Evolutionary conservation across 805 yeast species (phyloP).

Genomic region (Cyberlindnera mrakii): DNA sequence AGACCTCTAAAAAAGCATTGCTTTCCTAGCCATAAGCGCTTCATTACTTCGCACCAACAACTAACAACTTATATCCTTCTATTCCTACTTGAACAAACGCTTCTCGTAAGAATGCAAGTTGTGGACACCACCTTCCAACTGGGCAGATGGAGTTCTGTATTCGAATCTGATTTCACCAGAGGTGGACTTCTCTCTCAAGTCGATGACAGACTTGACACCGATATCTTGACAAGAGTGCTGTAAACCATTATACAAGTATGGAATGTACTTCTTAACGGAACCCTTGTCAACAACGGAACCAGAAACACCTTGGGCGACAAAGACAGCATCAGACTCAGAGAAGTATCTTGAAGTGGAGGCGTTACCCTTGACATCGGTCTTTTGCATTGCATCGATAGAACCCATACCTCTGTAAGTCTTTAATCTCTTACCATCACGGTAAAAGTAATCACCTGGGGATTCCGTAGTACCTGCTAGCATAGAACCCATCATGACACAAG

Average conservation of each 20-base stretch:
- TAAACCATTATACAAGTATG: conserved; percentile 90
- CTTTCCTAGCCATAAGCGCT: too few relatives aligned
- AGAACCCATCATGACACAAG: conserved; percentile 99
- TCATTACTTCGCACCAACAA: background rate
- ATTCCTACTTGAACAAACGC: conserved; percentile 64
- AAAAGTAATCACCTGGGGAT: conserved; percentile 97
- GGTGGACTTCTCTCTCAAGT: conserved; percentile 58
- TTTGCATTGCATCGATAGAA: conserved; percentile 97
- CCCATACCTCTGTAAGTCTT: conserved; percentile 99
- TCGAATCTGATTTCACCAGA: conserved; percentile 82
- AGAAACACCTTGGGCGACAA: conserved; percentile 98
- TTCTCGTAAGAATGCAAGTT: conserved; percentile 96
- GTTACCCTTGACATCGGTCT: conserved; percentile 80
- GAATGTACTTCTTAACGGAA: conserved; percentile 86
- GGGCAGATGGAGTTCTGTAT: conserved; percentile 97
- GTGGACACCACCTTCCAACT: conserved; percentile 97
- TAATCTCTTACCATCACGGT: conserved; percentile 96
- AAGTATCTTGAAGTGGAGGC: conserved; percentile 98
- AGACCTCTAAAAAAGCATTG: too few relatives aligned
- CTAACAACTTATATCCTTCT: background rate
- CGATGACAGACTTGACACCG: conserved; percentile 67
- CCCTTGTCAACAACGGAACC: conserved; percentile 98
- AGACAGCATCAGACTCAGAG: conserved; percentile 89
- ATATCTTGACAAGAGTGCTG: conserved; percentile 99
- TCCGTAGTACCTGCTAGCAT: conserved; percentile 97